phyloP scores from a whole-genome alignment of 2,329 filamentous ascomycete species.

The Colletotrichum chrysophilum region DNA sequence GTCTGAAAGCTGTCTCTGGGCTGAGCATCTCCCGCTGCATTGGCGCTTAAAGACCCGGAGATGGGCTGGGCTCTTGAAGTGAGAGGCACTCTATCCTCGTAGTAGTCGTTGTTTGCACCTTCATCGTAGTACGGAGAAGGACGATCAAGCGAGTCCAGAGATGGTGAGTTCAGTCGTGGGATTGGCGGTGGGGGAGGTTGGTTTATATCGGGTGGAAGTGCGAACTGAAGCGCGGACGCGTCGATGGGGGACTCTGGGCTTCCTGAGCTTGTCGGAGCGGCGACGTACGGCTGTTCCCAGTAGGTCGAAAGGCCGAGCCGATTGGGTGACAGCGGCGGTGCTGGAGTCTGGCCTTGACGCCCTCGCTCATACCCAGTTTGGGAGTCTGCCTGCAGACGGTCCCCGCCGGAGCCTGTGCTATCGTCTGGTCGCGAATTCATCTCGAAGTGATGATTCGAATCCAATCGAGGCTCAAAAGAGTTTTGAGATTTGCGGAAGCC shows the following conservation, averaged over 20 bases:
- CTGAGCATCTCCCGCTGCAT: constrained; percentile 40
- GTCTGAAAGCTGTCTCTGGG: constrained; percentile 63
- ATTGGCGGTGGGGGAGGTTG: constrained; percentile 25
- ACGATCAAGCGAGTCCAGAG: constrained; percentile 34
- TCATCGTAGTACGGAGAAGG: constrained; percentile 37
- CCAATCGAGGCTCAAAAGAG: not conserved
- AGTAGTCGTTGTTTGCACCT: constrained; percentile 43
- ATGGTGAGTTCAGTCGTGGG: constrained; percentile 13
- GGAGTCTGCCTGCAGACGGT: constrained; percentile 23
- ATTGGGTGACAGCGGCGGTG: constrained; percentile 28
- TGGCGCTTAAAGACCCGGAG: constrained; percentile 50
- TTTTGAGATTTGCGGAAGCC: not conserved
- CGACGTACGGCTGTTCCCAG: constrained; percentile 54
- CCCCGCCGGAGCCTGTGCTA: not conserved
- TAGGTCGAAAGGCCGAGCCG: constrained; percentile 54
- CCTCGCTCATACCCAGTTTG: constrained; percentile 9
- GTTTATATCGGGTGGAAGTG: constrained; percentile 58
- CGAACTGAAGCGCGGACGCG: constrained; percentile 56
- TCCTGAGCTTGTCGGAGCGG: constrained; percentile 38
- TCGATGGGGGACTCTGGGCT: constrained; percentile 58
- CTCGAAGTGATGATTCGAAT: constrained; percentile 1
- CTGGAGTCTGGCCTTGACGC: not conserved
- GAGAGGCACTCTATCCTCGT: constrained; percentile 64
- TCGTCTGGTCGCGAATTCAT: constrained; percentile 15
- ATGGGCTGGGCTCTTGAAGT: constrained; percentile 62